Conservation (phyloP, 2,329 filamentous ascomycete species). For the Pseudogymnoascus sp. region DNA sequence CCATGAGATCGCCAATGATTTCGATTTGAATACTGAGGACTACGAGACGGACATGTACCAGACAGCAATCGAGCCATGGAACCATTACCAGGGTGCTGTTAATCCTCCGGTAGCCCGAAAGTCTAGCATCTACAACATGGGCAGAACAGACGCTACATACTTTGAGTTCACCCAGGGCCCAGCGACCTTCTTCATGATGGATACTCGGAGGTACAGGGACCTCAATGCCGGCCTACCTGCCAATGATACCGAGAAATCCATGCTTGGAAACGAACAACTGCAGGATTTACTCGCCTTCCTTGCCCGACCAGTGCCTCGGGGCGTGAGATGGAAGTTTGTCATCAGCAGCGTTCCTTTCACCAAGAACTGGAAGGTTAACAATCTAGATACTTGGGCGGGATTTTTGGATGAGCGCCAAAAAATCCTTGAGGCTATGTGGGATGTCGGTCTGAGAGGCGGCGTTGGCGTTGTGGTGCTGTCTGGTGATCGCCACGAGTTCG, state of each 20-base stretch:
- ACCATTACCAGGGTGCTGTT: conserved; percentile 72
- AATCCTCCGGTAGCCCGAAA: conserved; percentile 67
- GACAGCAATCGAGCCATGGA: conserved; percentile 49
- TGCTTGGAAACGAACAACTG: conserved; percentile 76
- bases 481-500: conserved; percentile 95
- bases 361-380: conserved; percentile 91
- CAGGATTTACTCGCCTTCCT: conserved; percentile 74
- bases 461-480: conserved; percentile 76
- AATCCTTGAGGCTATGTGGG: conserved; percentile 89
- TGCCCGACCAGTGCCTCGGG: conserved; percentile 58
- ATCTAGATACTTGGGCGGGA: conserved; percentile 87
- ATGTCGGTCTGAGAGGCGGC: conserved; percentile 59
- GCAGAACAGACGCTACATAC: conserved; percentile 59
- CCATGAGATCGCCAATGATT: conserved; percentile 94
- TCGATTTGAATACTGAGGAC: conserved; percentile 66
- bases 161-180: conserved; percentile 86
- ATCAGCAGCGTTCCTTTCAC: conserved; percentile 90
- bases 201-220: conserved; percentile 80
- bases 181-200: conserved; percentile 88
- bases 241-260: conserved; percentile 63
- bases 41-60: neutral
- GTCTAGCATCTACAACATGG: conserved; percentile 33
- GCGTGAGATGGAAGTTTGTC: conserved; percentile 89
- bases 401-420: conserved; percentile 72
- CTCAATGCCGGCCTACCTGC: conserved; percentile 52